Percentiles rank a stretch among this genome's conserved stretches.
Evolutionary conservation across 345 rosid species (phyloP).

Genomic region (Diplotaxis tenuifolia): DNA sequence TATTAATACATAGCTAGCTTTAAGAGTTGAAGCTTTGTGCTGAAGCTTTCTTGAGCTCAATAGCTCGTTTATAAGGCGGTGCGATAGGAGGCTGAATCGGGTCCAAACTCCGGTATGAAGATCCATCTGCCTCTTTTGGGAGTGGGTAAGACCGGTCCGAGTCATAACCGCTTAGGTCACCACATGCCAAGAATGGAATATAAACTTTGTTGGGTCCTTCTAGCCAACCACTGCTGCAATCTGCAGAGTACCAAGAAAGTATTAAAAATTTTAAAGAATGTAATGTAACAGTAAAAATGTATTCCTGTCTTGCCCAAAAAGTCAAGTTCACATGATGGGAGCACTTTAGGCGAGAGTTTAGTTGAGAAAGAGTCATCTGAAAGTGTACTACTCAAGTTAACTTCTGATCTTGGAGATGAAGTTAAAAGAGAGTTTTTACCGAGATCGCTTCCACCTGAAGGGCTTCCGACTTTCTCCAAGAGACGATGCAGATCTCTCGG

Average conservation of each 20-base stretch:
- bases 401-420: slow-evolving; percentile 2
- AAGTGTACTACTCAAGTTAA: slow-evolving; percentile 22
- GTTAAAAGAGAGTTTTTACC: slow-evolving; percentile 42
- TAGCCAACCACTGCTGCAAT: slow-evolving; percentile 89
- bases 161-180: slow-evolving; percentile 82
- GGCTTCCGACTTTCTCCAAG: slow-evolving; percentile 86
- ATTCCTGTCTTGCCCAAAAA: background rate
- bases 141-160: slow-evolving; percentile 95
- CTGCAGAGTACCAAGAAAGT: slow-evolving; percentile 38
- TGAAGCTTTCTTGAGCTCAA: slow-evolving; percentile 88
- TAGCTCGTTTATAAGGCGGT: slow-evolving; percentile 88
- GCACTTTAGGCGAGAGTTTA: slow-evolving; percentile 13
- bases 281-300: slow-evolving; percentile 6
- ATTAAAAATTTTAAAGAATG: background rate
- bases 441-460: slow-evolving; percentile 77
- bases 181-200: slow-evolving; percentile 88
- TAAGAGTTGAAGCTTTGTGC: slow-evolving; percentile 58
- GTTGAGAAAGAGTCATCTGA: slow-evolving; percentile 18
- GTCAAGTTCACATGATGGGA: slow-evolving; percentile 13
- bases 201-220: slow-evolving; percentile 93
- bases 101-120: slow-evolving; percentile 71
- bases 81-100: slow-evolving; percentile 94
- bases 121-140: slow-evolving; percentile 63
- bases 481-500: slow-evolving; percentile 77
- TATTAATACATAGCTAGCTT: background rate